Evolutionary conservation across 2,329 filamentous ascomycete species (phyloP).

Genomic region (Claviceps monticola): DNA sequence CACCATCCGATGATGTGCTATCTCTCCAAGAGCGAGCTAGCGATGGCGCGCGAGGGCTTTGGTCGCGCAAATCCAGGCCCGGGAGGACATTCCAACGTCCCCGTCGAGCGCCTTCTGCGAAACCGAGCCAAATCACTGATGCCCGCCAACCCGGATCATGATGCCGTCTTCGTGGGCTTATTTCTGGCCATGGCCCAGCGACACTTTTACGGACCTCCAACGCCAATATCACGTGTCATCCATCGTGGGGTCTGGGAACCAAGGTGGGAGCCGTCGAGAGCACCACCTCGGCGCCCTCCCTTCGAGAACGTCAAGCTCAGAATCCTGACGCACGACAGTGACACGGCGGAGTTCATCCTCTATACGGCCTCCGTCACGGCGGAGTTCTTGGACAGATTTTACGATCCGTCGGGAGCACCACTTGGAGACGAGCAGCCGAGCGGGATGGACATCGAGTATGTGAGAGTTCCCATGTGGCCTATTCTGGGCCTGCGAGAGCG

Average conservation of each 20-base stretch:
- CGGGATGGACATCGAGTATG: conserved; percentile 32
- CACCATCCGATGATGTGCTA: conserved; percentile 28
- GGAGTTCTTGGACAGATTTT: conserved; percentile 35
- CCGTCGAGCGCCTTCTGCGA: conserved; percentile 33
- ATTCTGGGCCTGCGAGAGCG: conserved; percentile 41
- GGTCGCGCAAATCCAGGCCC: conserved; percentile 32
- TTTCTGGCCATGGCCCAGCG: conserved; percentile 44
- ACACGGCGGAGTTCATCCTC: conserved; percentile 35
- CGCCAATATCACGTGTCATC: conserved; percentile 6
- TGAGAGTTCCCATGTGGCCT: conserved; percentile 39
- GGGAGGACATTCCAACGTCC: conserved; percentile 25
- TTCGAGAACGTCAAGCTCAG: conserved; percentile 36
- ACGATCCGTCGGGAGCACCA: conserved; percentile 30
- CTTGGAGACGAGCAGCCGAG: conserved; percentile 11
- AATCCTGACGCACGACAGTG: conserved; percentile 36
- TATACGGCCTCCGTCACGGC: conserved; percentile 36
- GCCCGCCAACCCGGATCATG: conserved; percentile 34
- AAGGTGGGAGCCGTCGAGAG: conserved; percentile 12
- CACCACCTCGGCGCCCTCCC: conserved; percentile 14
- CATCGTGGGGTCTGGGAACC: conserved; percentile 10
- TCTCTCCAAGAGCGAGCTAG: conserved; percentile 32
- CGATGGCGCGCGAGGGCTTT: conserved; percentile 30
- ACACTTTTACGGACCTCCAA: conserved; percentile 29
- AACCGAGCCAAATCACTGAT: conserved; percentile 32
- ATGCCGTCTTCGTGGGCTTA: conserved; percentile 36